phyloP scores from a whole-genome alignment of 805 yeast genomes.

The Starmerella stellata region DNA sequence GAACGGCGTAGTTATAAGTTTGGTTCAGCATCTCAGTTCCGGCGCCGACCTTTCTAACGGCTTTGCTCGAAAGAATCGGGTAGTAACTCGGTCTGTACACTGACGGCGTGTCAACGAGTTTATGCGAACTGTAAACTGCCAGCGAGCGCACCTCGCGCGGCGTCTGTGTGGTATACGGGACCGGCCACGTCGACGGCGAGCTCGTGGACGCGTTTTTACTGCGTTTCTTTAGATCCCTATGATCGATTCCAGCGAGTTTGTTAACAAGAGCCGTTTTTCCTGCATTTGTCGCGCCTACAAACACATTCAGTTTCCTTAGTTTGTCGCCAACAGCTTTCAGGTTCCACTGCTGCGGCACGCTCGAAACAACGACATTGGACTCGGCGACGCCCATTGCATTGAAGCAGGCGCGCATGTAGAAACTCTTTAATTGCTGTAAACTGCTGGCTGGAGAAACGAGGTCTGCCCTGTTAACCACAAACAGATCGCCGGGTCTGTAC shows the following conservation, averaged over 20 bases:
- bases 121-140: slow-evolving; percentile 20
- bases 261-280: slow-evolving; percentile 62
- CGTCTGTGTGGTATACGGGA: slow-evolving; percentile 59
- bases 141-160: slow-evolving; percentile 30
- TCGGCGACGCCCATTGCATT: slow-evolving; percentile 22
- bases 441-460: slow-evolving; percentile 23
- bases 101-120: slow-evolving; percentile 21
- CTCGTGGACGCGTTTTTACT: no score
- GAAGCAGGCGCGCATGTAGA: slow-evolving; percentile 24
- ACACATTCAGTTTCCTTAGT: slow-evolving; percentile 21
- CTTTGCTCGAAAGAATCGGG: slow-evolving; percentile 10
- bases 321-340: slow-evolving; percentile 24
- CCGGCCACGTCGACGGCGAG: slow-evolving; percentile 21
- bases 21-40: slow-evolving; percentile 16
- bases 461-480: slow-evolving; percentile 29
- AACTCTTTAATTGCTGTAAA: slow-evolving; percentile 17
- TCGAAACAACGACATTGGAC: slow-evolving; percentile 31
- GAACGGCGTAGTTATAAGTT: slow-evolving; percentile 11
- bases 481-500: slow-evolving; percentile 12
- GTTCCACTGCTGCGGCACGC: slow-evolving; percentile 40
- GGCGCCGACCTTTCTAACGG: slow-evolving; percentile 15
- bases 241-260: background rate
- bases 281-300: slow-evolving; percentile 81
- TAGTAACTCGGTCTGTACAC: slow-evolving; percentile 6
- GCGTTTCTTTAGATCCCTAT: no score